phyloP scores from a whole-genome alignment of 2,329 filamentous ascomycete species.

The Nemania sp. region DNA sequence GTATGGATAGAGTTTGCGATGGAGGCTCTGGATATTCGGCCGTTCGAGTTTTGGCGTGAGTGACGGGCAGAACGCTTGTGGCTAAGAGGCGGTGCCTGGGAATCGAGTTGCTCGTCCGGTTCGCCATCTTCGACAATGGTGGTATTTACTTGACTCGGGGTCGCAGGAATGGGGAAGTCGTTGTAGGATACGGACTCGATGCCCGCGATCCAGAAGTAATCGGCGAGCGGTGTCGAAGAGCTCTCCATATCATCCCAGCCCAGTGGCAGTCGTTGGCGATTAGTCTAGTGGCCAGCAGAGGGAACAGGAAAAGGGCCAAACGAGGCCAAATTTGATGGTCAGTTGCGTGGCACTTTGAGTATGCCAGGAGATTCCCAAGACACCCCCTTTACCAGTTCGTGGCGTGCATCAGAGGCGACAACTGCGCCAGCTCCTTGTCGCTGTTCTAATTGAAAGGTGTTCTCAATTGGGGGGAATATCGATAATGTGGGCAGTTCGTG shows the following conservation, averaged over 20 bases:
- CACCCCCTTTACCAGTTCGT: conserved; percentile 10
- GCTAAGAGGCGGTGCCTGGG: conserved; percentile 37
- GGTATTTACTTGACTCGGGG: conserved; percentile 53
- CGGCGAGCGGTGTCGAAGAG: conserved; percentile 68
- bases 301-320: background rate
- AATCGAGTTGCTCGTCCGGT: conserved; percentile 49
- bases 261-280: conserved; percentile 27
- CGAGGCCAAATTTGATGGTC: conserved; percentile 20
- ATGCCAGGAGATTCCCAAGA: conserved; percentile 7
- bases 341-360: conserved; percentile 4
- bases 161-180: conserved; percentile 50
- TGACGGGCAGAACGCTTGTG: conserved; percentile 55
- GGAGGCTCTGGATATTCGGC: conserved; percentile 59
- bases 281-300: conserved; percentile 11
- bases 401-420: conserved; percentile 19
- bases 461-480: conserved; percentile 1
- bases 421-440: conserved; percentile 2
- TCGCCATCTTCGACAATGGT: conserved; percentile 69
- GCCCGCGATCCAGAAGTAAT: conserved; percentile 78
- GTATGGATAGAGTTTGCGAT: conserved; percentile 58
- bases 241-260: conserved; percentile 57
- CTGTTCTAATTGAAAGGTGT: background rate
- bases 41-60: conserved; percentile 64
- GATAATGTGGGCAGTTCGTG: background rate
- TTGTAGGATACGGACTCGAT: conserved; percentile 70